Evolutionary conservation across 2,329 filamentous ascomycete genomes (phyloP), one percentile per base, ranked within the genome.

Genomic region (Aspergillus aculeatinus): DNA sequence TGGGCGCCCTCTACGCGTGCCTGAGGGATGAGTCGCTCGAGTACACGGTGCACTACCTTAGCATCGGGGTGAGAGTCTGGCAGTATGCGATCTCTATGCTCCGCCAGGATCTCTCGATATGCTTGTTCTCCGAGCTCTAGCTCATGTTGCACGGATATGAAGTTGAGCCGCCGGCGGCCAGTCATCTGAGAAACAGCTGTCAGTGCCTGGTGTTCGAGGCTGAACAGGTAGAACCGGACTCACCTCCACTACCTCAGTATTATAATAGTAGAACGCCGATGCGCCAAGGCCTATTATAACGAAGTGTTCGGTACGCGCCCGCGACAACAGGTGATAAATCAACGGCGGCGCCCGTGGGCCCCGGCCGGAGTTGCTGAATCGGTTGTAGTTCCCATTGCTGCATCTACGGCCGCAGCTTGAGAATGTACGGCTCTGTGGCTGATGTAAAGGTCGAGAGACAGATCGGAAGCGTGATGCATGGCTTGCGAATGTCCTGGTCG

Each of bases 161-260:
- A 79, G 65, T 87, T 87, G 77, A 88, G 88, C 21, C 85, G 81
- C 44, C 80, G 76, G 2, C 85, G 80, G 5, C 82, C 82, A 1
- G 83, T 85, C 55, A 85, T 73, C 72, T 81, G 64, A 3, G 25
- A 27, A 23, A 31, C 14, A 2, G 9, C 1, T 3, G 21, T 25
- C 23, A 47, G n/a, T 19, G 47, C 51, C 29, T 4, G 11, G 10
- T 3, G 10, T 3, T 49, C 16, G 5, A 11, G 10, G 19, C n/a
- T 53, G 23, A 23, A 1, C 33, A 42, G 33, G 3, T 23, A 48
- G 2, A 16, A 25, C n/a, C 21, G n/a, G 66, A 66, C 70, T 49
- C 66, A 78, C 81, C 33, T 83, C 82, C 11, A 86, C 84, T 35
- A 78, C 74, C 61, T 87, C 85, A 4, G 83, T 75, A 61, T 87